Percentiles rank a stretch among this genome's conserved stretches.
Evolutionary conservation across 208 protist genomes (phyloP).

Genomic region (Phytomonas sp.): DNA sequence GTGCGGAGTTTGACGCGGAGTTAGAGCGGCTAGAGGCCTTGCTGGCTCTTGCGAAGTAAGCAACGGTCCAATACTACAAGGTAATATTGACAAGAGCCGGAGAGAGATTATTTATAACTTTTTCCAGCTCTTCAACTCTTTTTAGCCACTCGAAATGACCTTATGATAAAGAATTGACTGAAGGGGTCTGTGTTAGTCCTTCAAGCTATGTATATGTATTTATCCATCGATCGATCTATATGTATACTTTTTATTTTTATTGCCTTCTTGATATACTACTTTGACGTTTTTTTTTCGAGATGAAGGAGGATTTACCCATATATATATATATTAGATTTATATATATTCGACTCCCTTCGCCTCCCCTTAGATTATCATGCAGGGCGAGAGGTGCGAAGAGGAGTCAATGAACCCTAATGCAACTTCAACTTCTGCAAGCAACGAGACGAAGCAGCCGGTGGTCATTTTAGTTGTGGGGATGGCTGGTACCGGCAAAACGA

Average conservation of each 20-base stretch:
- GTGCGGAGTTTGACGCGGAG: conserved; percentile 21
- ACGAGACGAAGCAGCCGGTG: conserved; percentile 41
- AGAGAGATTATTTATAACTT: neutral
- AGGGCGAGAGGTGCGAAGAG: neutral
- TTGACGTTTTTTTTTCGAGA: neutral
- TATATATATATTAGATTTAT: too few species aligned
- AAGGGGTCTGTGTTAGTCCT: conserved; percentile 1
- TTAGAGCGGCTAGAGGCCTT: conserved; percentile 22
- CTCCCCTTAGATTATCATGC: neutral
- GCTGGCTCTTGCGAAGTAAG: conserved; percentile 23
- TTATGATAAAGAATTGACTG: neutral
- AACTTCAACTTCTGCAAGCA: neutral
- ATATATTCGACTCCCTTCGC: neutral
- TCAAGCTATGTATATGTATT: neutral
- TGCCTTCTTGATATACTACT: neutral
- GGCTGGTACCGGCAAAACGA: conserved; percentile 98
- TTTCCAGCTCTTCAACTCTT: neutral
- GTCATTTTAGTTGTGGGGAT: conserved; percentile 98
- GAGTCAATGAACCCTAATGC: neutral
- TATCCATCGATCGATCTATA: conserved; percentile 1
- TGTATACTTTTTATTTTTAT: neutral
- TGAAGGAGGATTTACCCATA: neutral
- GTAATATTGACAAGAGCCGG: neutral
- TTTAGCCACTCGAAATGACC: neutral
- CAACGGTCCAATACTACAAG: neutral